Base-by-base conservation (phyloP, 2,329 filamentous ascomycete species). In the Calonectria naviculata region DNA sequence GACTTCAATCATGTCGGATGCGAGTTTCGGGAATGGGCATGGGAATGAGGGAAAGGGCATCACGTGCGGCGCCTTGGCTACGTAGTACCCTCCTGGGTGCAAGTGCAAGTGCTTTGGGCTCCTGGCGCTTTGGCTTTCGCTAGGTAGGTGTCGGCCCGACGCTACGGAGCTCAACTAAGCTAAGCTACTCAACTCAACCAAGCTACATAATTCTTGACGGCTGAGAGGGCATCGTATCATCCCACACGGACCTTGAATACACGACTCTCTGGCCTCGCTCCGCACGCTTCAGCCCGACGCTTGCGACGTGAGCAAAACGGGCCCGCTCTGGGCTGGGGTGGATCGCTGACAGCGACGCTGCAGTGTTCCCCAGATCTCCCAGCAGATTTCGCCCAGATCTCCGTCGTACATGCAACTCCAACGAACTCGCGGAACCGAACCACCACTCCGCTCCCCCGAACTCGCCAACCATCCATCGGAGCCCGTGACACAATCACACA, bases 341-440 rank as follows among this genome's bases (percentile, higher is more conserved):
- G 67, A 58, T 49, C 29, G 47, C 41, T 52, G 44, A 38, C 19
- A 42, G 31, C 31, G 34, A 60, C 31, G 34, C 52, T 58, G 38
- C 56, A 61, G 26, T 52, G 26, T 61, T 44, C 56, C 56, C 56
- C 38, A 61, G 56, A 60, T 60, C 36, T 34, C 63, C 31, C 65
- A 36, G 41, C 54, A 29, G 65, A 67, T 67, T 46, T 61, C 26
- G 34, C 34, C 41, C 19, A 61, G 54, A 67, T 67, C 65, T 67
- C 56, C 26, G 26, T 49, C 34, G 34, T 36, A 38, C 31, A 56
- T 58, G 52, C 52, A 38, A 58, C 52, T 58, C 52, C 31, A 36
- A 58, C 52, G 52, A 58, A 58, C 52, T 58, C 21, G 52, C 52
- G 52, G 52, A 58, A 58, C 52, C 52, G 52, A 58, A 58, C n/a